A percentile compares a stretch with the other conserved stretches of the same genome.
Conservation (phyloP, 1,284 basidiomycete genomes). For the Sparassis latifolia region DNA sequence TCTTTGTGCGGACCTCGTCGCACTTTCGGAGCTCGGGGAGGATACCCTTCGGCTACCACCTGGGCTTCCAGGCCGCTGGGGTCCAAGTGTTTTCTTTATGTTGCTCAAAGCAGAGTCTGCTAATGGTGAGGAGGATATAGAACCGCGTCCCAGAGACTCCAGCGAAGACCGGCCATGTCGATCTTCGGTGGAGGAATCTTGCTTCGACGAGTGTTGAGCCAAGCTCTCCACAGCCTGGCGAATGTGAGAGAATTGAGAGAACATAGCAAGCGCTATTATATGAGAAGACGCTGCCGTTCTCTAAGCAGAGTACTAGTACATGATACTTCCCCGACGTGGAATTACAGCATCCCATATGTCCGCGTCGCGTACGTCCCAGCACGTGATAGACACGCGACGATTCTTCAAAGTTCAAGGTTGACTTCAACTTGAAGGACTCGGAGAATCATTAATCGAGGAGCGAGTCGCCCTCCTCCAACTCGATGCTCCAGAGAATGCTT, state of each 20-base stretch:
- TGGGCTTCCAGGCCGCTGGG: slow-evolving; percentile 44
- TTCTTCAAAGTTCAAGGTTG: too few relatives aligned
- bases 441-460: too few relatives aligned
- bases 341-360: too few relatives aligned
- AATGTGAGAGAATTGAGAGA: slow-evolving; percentile 22
- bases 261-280: slow-evolving; percentile 11
- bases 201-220: slow-evolving; percentile 21
- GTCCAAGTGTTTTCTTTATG: slow-evolving; percentile 53
- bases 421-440: too few relatives aligned
- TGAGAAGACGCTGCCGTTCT: too few relatives aligned
- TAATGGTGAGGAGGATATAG: slow-evolving; percentile 38
- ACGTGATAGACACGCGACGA: too few relatives aligned
- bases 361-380: too few relatives aligned
- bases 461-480: too few relatives aligned
- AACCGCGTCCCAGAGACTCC: slow-evolving; percentile 17
- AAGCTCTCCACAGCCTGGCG: slow-evolving; percentile 25
- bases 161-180: slow-evolving; percentile 14
- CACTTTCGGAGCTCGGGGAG: slow-evolving; percentile 8
- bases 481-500: too few relatives aligned
- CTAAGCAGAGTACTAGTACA: too few relatives aligned
- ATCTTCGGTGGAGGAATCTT: slow-evolving; percentile 19
- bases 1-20: slow-evolving; percentile 16
- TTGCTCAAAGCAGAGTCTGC: slow-evolving; percentile 54
- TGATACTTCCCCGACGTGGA: too few relatives aligned
- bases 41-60: slow-evolving; percentile 11